Base-by-base conservation (phyloP, 805 yeast species). In the Jamesozyma rosinii region DNA sequence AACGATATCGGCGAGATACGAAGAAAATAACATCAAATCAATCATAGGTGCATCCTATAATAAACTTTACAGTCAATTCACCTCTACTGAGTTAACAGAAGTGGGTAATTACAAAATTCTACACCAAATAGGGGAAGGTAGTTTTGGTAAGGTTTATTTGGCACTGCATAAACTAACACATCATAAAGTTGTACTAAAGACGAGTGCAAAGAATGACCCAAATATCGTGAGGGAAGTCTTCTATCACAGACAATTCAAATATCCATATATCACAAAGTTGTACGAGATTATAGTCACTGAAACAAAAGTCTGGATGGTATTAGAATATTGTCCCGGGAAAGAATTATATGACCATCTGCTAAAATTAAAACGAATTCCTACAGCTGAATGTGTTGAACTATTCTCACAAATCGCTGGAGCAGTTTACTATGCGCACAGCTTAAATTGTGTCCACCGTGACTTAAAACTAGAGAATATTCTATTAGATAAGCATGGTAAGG, bases 151-250 rank as follows among this genome's bases (percentile, higher is more conserved):
- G 56, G 95, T 88, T 1, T 92, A 82, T 59, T 66, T 90, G 26
- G 97, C 96, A 1, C 69, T 70, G 31, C 97, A 90, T 55, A 72
- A 73, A 41, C 69, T 88, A 37, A 74, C 95, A 10, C 78, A 79
- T 43, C 70, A 77, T n/a, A 80, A 76, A 57, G 84, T 90, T 2
- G 97, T 92, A 15, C 64, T 92, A 48, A 90, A 90, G 55, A 83
- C 87, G 35, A 90, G 95, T 8, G 66, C 70, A 13, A 77, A 80
- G 45, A 75, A 74, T 38, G 95, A 86, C 57, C 88, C 94, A 27
- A 87, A 89, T 55, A 72, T 90, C 19, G 95, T 89, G 32, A 68
- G 97, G 43, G 98, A 90, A 54, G 86, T 86, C 26, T 87, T 83
- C 57, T 92, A 87, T 59, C 89, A 89, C 53, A 71, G 86, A 40